Conservation (phyloP, 768 basidiomycete species). For the Auriscalpium microsporum region DNA sequence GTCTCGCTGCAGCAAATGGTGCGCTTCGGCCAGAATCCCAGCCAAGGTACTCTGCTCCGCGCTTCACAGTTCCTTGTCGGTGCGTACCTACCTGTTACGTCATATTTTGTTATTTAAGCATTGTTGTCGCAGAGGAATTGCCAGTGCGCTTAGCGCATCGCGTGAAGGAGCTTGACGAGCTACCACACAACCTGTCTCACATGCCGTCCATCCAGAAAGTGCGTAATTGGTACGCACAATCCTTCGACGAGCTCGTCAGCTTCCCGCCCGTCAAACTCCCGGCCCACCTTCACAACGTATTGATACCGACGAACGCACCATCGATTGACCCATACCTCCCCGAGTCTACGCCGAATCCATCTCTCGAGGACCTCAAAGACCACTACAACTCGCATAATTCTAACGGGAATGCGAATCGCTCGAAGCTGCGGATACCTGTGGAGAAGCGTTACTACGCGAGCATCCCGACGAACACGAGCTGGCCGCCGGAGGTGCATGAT, state of each 20-base stretch:
- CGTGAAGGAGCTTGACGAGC: constrained; percentile 89
- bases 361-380: constrained; percentile 39
- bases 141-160: constrained; percentile 93
- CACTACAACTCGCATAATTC: constrained; percentile 21
- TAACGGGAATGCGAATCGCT: constrained; percentile 35
- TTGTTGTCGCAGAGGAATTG: constrained; percentile 61
- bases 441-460: constrained; percentile 87
- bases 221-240: constrained; percentile 98
- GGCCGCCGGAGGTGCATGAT: constrained; percentile 90
- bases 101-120: not conserved
- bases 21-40: constrained; percentile 91
- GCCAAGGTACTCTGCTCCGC: constrained; percentile 87
- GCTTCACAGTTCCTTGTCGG: constrained; percentile 85
- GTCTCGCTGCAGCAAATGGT: constrained; percentile 98
- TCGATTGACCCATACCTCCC: constrained; percentile 47
- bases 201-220: constrained; percentile 94
- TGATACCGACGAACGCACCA: constrained; percentile 27
- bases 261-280: constrained; percentile 77
- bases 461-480: constrained; percentile 47
- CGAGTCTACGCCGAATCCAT: constrained; percentile 75
- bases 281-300: constrained; percentile 55
- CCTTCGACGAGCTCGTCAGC: constrained; percentile 92
- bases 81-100: constrained; percentile 24
- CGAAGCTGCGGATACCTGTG: constrained; percentile 71
- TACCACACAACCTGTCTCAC: constrained; percentile 83